Percentiles rank a stretch among this genome's conserved stretches.
These are phyloP conservation scores for Zygosaccharomyces sapae DNA, from an alignment of 1,139 yeast species.

Conservation along the genomic window DNA sequence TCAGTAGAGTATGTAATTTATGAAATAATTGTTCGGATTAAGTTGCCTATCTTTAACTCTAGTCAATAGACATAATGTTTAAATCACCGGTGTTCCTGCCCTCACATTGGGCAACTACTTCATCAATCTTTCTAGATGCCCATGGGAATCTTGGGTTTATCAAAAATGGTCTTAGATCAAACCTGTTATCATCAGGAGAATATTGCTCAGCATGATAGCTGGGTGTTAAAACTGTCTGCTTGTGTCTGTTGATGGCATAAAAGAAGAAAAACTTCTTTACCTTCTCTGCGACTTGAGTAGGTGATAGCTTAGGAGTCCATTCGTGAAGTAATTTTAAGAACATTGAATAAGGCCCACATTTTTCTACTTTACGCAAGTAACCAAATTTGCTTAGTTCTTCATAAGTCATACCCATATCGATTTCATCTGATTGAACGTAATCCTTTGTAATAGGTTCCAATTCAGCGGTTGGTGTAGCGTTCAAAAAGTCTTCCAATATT, in stretches of 20 bases:
- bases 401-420: slow-evolving; percentile 97
- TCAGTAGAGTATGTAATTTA: background rate
- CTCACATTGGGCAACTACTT: slow-evolving; percentile 54
- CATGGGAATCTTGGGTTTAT: slow-evolving; percentile 87
- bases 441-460: slow-evolving; percentile 89
- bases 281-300: slow-evolving; percentile 82
- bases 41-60: slow-evolving; percentile 5
- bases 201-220: slow-evolving; percentile 96
- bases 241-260: slow-evolving; percentile 92
- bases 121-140: slow-evolving; percentile 86
- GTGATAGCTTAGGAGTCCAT: slow-evolving; percentile 83
- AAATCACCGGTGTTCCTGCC: slow-evolving; percentile 35
- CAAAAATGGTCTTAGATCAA: slow-evolving; percentile 89
- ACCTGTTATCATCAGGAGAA: slow-evolving; percentile 95
- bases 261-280: slow-evolving; percentile 89
- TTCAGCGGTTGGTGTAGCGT: slow-evolving; percentile 97
- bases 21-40: slow-evolving; percentile 1
- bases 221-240: slow-evolving; percentile 95
- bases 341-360: slow-evolving; percentile 96
- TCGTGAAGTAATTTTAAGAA: slow-evolving; percentile 82
- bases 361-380: slow-evolving; percentile 81
- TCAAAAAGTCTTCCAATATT: slow-evolving; percentile 67
- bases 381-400: slow-evolving; percentile 92
- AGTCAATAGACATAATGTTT: slow-evolving; percentile 45
- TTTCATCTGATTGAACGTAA: slow-evolving; percentile 93